Evolutionary conservation across 2,329 filamentous ascomycete species (phyloP).

Genomic region (Chrysoporthe puriensis): DNA sequence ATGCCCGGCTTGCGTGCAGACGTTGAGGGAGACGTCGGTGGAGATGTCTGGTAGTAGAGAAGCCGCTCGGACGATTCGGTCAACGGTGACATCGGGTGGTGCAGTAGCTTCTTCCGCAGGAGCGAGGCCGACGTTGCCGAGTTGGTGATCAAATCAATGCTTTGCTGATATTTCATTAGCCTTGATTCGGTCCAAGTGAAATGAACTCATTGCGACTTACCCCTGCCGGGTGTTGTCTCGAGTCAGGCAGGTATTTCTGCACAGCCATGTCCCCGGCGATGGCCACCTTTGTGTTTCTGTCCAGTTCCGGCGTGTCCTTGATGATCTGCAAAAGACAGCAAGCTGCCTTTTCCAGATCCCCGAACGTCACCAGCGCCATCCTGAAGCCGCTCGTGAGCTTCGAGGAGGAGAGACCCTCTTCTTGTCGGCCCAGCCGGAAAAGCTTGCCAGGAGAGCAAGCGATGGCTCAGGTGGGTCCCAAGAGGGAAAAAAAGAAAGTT

Average conservation of each 20-base stretch:
- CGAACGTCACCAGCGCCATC: conserved; percentile 18
- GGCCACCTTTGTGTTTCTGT: conserved; percentile 23
- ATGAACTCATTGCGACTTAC: conserved; percentile 12
- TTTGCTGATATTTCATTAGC: conserved; percentile 20
- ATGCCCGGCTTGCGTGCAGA: conserved; percentile 18
- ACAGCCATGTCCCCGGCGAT: conserved; percentile 27
- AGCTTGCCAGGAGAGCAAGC: conserved; percentile 5
- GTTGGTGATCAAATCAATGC: conserved; percentile 28
- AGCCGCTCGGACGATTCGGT: conserved; percentile 22
- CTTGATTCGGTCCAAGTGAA: neutral
- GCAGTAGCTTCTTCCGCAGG: conserved; percentile 28
- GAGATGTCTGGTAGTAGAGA: conserved; percentile 28
- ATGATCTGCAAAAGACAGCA: conserved; percentile 29
- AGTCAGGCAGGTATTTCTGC: conserved; percentile 22
- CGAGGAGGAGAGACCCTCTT: neutral
- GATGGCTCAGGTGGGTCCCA: neutral
- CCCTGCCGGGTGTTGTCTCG: conserved; percentile 21
- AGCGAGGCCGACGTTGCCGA: conserved; percentile 27
- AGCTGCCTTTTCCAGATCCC: conserved; percentile 25
- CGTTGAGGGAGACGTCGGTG: conserved; percentile 14
- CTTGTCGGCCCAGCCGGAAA: conserved; percentile 5
- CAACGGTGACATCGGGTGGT: conserved; percentile 27
- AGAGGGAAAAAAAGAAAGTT: neutral
- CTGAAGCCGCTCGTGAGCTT: neutral
- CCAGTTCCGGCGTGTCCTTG: conserved; percentile 29